Evolutionary conservation across 257 asterid species (phyloP), one percentile per base, ranked within the genome.

Genomic region (Gentiana straminea): DNA sequence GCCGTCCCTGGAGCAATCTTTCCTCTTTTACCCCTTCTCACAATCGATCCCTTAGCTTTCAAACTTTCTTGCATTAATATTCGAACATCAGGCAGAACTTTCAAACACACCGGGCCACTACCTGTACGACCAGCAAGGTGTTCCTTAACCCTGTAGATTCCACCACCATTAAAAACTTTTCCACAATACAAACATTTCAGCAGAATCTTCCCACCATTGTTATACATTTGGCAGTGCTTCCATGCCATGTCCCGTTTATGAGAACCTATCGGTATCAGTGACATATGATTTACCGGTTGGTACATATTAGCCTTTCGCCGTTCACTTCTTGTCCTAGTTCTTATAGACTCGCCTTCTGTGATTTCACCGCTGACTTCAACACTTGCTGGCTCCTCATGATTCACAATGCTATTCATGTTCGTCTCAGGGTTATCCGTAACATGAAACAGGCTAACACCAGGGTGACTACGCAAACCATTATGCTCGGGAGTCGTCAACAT

Each of bases 181-280:
- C 87, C 94, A 64, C 99, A 92, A 70, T 92, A 88, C n/a, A 83
- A 49, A 73, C 97, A 92, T 70, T 88, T 81, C 4, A 92, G 84
- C 59, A 83, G 84, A 47, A 82, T 84, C 76, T 70, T 83, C 33
- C 81, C 89, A 2, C 92, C 95, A 69, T 62, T 84, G 66, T 80
- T 88, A 51, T 70, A 88, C 99, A 92, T 92, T 65, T 83, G 85
- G 59, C 97, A 88, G 67, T 85, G 97, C 72, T 83, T 83, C 99
- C 99, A 92, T 13, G 99, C 97, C 6, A 94, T 88, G 54, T 92
- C 99, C 44, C 86, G 96, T 71, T 92, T 88, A 53, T 75, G 95
- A 9, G 98, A 76, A 58, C 91, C 81, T 47, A 87, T 83, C 1
- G 96, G 79, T 49, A 84, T 81, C 13, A 78, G 84, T 77, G 87